Percentiles rank a stretch among this genome's conserved stretches.
phyloP scores from a whole-genome alignment of 75 land plant genomes.

The Ceratopteris richardii region DNA sequence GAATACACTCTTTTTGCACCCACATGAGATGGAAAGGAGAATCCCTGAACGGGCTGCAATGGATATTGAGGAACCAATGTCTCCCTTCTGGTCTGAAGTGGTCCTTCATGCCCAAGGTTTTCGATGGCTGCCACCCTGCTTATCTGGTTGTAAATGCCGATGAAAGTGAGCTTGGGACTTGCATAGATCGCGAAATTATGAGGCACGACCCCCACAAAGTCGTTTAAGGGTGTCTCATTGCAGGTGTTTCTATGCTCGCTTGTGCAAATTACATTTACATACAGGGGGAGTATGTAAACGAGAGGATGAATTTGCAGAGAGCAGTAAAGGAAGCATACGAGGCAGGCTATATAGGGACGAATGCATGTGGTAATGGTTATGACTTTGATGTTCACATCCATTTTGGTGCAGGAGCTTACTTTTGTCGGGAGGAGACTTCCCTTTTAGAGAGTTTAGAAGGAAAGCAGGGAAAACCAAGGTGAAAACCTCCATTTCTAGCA shows the following conservation, averaged over 20 bases:
- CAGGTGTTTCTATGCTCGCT: constrained; percentile 91
- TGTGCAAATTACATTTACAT: constrained; percentile 82
- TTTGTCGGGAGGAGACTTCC: constrained; percentile 94
- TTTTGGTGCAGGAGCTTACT: constrained; percentile 92
- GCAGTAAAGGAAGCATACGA: no score
- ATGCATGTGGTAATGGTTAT: constrained; percentile 95
- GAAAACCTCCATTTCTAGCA: constrained; percentile 97
- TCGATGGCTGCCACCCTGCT: constrained; percentile 84
- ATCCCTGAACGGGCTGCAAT: no score
- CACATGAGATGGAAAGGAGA: no score
- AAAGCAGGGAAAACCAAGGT: constrained; percentile 84
- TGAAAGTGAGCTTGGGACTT: constrained; percentile 95
- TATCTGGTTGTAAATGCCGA: constrained; percentile 95
- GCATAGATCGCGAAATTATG: constrained; percentile 92
- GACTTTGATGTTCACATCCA: constrained; percentile 80
- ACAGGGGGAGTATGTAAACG: no score
- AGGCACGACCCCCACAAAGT: constrained; percentile 93
- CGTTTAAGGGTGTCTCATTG: constrained; percentile 85
- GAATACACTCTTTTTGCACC: no score
- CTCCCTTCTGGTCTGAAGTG: constrained; percentile 93
- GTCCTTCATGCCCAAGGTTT: constrained; percentile 95
- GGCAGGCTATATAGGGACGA: constrained; percentile 79
- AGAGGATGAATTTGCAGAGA: no score
- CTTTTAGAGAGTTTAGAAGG: constrained; percentile 88
- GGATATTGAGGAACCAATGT: no score